Percentiles rank a stretch among this genome's conserved stretches.
These are phyloP conservation scores for Penicillium ochrochloron DNA, from an alignment of 495 filamentous ascomycete genomes.

Conservation along the genomic window DNA sequence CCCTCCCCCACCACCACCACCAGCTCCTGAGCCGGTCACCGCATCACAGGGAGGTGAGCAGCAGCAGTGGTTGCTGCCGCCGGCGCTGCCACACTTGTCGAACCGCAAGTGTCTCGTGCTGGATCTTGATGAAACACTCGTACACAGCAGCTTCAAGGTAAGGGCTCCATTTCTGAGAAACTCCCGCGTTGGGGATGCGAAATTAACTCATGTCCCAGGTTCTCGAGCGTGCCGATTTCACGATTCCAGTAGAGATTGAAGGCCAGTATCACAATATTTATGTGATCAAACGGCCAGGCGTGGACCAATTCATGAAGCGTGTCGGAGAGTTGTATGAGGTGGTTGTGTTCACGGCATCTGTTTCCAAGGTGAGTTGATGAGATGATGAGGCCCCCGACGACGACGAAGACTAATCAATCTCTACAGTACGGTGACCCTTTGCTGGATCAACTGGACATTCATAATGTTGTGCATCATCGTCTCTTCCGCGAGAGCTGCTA, in stretches of 20 bases:
- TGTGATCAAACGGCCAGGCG: conserved; percentile 96
- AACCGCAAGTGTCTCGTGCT: conserved; percentile 94
- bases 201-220: conserved; percentile 61
- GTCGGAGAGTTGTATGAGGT: conserved; percentile 98
- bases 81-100: conserved; percentile 73
- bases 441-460: conserved; percentile 95
- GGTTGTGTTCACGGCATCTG: conserved; percentile 97
- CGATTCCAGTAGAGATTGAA: conserved; percentile 98
- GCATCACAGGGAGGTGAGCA: conserved; percentile 49
- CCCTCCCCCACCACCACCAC: conserved; percentile 66
- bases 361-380: conserved; percentile 79
- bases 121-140: conserved; percentile 96
- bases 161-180: conserved; percentile 8
- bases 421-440: conserved; percentile 91
- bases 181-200: conserved; percentile 1
- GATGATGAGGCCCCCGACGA: conserved; percentile 6
- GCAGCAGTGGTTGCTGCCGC: conserved; percentile 79
- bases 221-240: conserved; percentile 97
- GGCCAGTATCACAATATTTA: conserved; percentile 99
- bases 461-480: conserved; percentile 93
- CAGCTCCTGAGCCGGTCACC: conserved; percentile 35
- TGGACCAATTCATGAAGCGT: conserved; percentile 98
- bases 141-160: conserved; percentile 99
- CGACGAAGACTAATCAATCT: conserved; percentile 14
- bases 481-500: conserved; percentile 98